Evolutionary conservation across 441 rosid genomes (phyloP).

Genomic region (Macaranga tanarius): DNA sequence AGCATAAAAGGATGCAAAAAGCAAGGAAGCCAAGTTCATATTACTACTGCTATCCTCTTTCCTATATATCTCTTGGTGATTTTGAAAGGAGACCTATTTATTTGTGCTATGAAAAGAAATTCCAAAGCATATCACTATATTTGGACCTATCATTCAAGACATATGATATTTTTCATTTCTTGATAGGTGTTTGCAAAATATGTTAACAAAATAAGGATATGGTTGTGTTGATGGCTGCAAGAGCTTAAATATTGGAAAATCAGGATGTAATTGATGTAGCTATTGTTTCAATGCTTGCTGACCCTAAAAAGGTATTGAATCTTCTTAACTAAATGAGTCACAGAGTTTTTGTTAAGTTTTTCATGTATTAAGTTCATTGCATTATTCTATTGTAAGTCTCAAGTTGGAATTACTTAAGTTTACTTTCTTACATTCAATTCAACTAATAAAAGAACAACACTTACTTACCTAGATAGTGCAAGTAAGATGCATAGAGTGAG

Average conservation of each 20-base stretch:
- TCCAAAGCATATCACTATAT: background rate
- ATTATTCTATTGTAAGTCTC: slow-evolving; percentile 46
- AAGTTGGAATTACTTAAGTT: slow-evolving; percentile 80
- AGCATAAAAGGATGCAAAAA: too few species aligned
- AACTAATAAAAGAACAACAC: slow-evolving; percentile 89
- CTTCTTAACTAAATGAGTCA: background rate
- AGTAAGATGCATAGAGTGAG: slow-evolving; percentile 90
- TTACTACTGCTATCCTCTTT: too few species aligned
- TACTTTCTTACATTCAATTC: slow-evolving; percentile 97
- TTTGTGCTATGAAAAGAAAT: too few species aligned
- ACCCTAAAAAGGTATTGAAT: slow-evolving; percentile 64
- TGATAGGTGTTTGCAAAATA: slow-evolving; percentile 57
- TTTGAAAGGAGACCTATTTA: too few species aligned
- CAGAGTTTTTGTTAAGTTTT: background rate
- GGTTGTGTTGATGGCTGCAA: slow-evolving; percentile 62
- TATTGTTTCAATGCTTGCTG: slow-evolving; percentile 68
- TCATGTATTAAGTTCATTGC: slow-evolving; percentile 6
- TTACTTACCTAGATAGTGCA: slow-evolving; percentile 66
- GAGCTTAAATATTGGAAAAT: slow-evolving; percentile 73
- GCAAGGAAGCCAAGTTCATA: too few species aligned
- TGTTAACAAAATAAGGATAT: slow-evolving; percentile 60
- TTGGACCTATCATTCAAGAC: background rate
- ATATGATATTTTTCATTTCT: slow-evolving; percentile 8
- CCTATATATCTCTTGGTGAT: too few species aligned
- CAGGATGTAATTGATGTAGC: slow-evolving; percentile 79